Base-by-base conservation (phyloP, 1,284 basidiomycete genomes). In the Salmacisia buchloeana region DNA sequence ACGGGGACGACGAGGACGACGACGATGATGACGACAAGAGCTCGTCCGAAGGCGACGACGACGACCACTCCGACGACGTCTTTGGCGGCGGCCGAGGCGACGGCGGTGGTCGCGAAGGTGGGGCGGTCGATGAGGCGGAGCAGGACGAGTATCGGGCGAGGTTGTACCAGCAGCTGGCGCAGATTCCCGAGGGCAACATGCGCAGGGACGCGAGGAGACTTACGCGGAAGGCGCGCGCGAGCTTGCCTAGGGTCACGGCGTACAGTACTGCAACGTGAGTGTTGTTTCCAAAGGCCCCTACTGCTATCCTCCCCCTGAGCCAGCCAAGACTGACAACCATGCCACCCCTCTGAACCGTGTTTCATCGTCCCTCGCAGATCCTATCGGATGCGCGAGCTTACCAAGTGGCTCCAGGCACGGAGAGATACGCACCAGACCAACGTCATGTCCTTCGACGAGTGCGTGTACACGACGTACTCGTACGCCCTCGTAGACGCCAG, bases 151-250 rank as follows among this genome's bases (percentile, higher is more conserved):
- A 70, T 49, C 66, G 65, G 23, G 66, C 64, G 2, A 70, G 70
- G n/a, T 67, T 70, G 31, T 69, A 73, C 58, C 69, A 72, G 58
- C 71, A 70, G 46, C 68, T 79, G 0, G 71, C 68, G 13, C 73
- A 76, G 58, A 97, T 97, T 64, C 94, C 94, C 2, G 92, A 92
- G 56, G 94, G 94, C 2, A 92, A 91, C 39, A 94, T 94, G 35
- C 85, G 92, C 56, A 85, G 92, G 65, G 93, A 97, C 83, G 94
- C 94, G 0, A 82, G 92, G 65, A 86, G 85, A 64, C 81, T 97
- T 67, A 97, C 93, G 0, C 94, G 94, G 82, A 91, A 90, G 80
- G 94, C 94, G 76, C 92, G 93, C 36, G 92, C 93, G 71, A 91
- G 89, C 45, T 81, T 97, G 34, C 92, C 94, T n/a, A 83, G 94